phyloP scores from a whole-genome alignment of 169 alveolate genomes.

The Babesia bigemina region DNA sequence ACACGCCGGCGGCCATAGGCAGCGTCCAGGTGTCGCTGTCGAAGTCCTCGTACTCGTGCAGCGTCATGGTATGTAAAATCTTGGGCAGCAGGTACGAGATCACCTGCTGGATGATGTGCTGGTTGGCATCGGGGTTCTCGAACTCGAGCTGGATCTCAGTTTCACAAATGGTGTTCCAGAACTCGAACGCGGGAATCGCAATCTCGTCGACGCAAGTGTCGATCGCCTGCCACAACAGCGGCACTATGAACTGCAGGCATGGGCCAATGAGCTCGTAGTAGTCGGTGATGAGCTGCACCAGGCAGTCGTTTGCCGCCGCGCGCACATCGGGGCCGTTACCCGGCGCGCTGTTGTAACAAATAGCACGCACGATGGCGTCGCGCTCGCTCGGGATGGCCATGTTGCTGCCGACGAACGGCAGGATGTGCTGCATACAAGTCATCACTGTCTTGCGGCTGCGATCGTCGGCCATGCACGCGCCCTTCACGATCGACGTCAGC shows the following conservation, averaged over 20 bases:
- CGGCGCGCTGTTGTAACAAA: conserved; percentile 79
- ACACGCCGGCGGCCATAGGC: conserved; percentile 92
- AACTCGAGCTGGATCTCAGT: conserved; percentile 74
- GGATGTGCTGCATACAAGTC: conserved; percentile 69
- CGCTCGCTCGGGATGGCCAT: conserved; percentile 73
- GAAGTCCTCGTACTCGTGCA: conserved; percentile 82
- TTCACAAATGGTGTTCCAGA: conserved; percentile 88
- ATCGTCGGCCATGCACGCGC: conserved; percentile 71
- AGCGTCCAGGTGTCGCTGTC: conserved; percentile 91
- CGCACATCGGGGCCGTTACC: conserved; percentile 73
- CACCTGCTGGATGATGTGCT: conserved; percentile 80
- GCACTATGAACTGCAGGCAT: conserved; percentile 80
- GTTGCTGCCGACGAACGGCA: conserved; percentile 73
- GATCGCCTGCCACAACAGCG: conserved; percentile 82
- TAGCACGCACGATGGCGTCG: conserved; percentile 76
- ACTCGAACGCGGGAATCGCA: conserved; percentile 86
- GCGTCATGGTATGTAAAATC: conserved; percentile 81
- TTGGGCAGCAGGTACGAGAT: conserved; percentile 82
- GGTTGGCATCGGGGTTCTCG: conserved; percentile 65
- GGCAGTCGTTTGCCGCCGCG: conserved; percentile 85
- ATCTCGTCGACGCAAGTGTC: conserved; percentile 80
- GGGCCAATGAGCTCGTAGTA: conserved; percentile 82
- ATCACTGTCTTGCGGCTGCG: conserved; percentile 72
- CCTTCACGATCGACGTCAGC: conserved; percentile 75
- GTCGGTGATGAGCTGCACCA: conserved; percentile 83